These are phyloP conservation scores for Boletus speciosus DNA, from an alignment of 768 basidiomycete species.

Conservation along the genomic window DNA sequence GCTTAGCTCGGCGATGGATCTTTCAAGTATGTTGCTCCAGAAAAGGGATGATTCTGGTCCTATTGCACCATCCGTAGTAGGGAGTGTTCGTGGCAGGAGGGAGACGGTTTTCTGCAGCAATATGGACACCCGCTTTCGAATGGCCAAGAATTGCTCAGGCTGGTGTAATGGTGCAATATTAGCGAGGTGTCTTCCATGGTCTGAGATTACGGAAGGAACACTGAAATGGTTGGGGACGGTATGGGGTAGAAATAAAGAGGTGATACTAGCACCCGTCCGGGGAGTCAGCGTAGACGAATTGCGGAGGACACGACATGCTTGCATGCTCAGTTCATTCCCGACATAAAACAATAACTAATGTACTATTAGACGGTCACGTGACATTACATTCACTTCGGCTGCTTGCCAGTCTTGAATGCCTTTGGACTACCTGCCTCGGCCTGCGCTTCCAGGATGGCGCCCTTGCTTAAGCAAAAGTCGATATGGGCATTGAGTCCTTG, in stretches of 20 bases:
- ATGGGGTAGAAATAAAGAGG: background rate
- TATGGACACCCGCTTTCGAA: conserved; percentile 36
- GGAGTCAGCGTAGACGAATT: conserved; percentile 1
- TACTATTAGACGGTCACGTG: conserved; percentile 15
- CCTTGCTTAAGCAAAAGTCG: conserved; percentile 82
- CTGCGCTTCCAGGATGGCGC: conserved; percentile 72
- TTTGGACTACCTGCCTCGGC: conserved; percentile 22
- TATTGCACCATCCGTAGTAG: conserved; percentile 15
- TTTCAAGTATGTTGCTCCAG: conserved; percentile 46
- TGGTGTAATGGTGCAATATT: background rate
- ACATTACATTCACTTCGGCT: conserved; percentile 16
- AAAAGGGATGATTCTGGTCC: conserved; percentile 36
- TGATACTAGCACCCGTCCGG: background rate
- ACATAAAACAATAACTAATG: background rate
- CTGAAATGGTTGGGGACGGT: background rate
- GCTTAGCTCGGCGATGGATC: conserved; percentile 29
- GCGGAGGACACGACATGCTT: conserved; percentile 22
- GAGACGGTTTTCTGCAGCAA: conserved; percentile 48
- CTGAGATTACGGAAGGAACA: background rate
- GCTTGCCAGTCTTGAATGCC: conserved; percentile 5
- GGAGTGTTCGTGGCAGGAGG: conserved; percentile 45
- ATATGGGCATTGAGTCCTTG: conserved; percentile 80
- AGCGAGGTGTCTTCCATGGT: background rate
- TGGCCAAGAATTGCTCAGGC: background rate
- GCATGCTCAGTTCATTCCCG: conserved; percentile 20